Base-by-base conservation (phyloP, 2,329 filamentous ascomycete species). In the Ophiostoma himal-ulmi region DNA sequence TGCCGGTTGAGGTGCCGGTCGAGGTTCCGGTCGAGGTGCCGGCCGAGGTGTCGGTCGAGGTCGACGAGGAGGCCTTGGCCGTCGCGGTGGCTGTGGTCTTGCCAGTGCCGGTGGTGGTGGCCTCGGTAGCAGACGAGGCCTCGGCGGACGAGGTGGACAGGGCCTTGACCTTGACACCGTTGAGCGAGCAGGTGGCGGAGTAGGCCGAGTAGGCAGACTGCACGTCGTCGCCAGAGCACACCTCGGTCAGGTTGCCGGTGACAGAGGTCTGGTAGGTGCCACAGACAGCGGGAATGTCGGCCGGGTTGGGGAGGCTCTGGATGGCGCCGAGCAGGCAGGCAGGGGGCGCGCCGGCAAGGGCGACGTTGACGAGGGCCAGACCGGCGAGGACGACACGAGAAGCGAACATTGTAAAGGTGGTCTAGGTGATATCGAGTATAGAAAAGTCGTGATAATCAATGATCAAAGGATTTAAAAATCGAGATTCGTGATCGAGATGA, bases 301-400 rank as follows among this genome's bases (percentile, higher is more conserved):
- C 69, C 62, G 71, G 71, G 69, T 71, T 68, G 36, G 69, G 67
- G 13, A 71, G 69, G 11, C 22, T 22, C 70, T 72, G 67, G 54
- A 72, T 39, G 64, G 71, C 71, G 64, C 64, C 71, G 48, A 72
- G 68, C 26, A 72, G 71, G 57, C 71, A 72, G 54, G 64, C 71
- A 1, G 71, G 71, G n/a, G 69, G 67, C n/a, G 57, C 26, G 8
- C 37, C 60, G 20, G 57, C 68, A 0, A 52, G 14, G 30, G 41
- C 68, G 26, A 66, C 37, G 41, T 39, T 34, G 41, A 36, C 22
- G 5, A 71, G 22, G 41, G 71, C 69, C 48, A 70, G 48, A 41
- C 41, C 67, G 36, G 69, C 57, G 10, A 48, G 52, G 48, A 67
- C 11, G 34, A 67, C 7, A 48, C 62, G 14, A 34, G 57, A 11